Percentiles rank a stretch among this genome's conserved stretches.
Evolutionary conservation across 306 rosid genomes (phyloP).

Genomic region (Acacia confusa): DNA sequence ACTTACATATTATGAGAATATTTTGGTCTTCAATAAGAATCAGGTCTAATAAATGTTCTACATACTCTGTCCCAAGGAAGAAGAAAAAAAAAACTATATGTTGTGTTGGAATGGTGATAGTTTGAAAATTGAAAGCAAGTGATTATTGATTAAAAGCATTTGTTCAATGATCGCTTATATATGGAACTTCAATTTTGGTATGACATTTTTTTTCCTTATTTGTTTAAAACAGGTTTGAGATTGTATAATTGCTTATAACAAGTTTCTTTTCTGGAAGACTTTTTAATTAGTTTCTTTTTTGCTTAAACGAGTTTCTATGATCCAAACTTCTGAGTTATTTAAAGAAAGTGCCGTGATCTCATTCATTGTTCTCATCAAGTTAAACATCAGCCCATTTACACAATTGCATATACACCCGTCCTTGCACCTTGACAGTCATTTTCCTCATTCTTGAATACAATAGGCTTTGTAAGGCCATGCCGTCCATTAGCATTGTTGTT

Average conservation of each 20-base stretch:
- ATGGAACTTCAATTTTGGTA: neutral
- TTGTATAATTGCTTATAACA: neutral
- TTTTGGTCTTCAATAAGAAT: neutral
- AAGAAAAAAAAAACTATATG: neutral
- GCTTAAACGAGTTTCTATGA: neutral
- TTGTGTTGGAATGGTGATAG: neutral
- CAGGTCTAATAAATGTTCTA: neutral
- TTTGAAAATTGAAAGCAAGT: neutral
- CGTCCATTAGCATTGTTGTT: neutral
- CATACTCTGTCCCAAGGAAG: neutral
- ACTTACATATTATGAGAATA: neutral
- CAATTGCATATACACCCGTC: neutral
- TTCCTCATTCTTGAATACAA: neutral
- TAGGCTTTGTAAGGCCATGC: neutral
- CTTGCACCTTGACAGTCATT: neutral
- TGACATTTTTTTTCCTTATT: neutral
- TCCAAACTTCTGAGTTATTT: neutral
- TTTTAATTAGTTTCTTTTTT: neutral
- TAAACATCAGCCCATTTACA: neutral
- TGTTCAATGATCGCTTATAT: neutral
- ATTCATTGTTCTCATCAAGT: constrained; percentile 7
- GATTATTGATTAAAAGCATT: neutral
- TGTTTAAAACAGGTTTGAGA: neutral
- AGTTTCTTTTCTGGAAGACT: neutral
- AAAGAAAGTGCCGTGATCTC: neutral